Conservation (phyloP, 2,329 filamentous ascomycete species). For the Neurospora crassa region DNA sequence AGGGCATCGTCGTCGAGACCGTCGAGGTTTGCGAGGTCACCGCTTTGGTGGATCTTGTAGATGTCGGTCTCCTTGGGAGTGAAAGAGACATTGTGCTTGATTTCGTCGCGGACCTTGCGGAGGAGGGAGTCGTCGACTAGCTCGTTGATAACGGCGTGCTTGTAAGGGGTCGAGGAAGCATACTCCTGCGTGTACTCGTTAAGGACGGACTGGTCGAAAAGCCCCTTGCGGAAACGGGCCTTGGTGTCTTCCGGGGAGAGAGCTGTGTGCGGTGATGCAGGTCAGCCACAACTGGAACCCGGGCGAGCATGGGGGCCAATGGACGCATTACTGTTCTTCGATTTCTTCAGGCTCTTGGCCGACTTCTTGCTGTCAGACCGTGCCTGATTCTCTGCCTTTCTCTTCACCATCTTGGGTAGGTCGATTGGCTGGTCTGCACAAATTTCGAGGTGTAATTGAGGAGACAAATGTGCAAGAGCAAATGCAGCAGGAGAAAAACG, state of each 20-base stretch:
- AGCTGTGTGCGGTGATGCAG: constrained; percentile 23
- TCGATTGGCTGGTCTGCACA: constrained; percentile 14
- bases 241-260: constrained; percentile 40
- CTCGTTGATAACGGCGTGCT: constrained; percentile 79
- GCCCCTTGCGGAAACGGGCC: constrained; percentile 52
- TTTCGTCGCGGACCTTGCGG: constrained; percentile 78
- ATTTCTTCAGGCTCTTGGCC: constrained; percentile 38
- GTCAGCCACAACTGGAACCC: constrained; percentile 7
- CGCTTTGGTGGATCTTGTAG: constrained; percentile 98
- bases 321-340: constrained; percentile 32
- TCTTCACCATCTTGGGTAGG: constrained; percentile 39
- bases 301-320: neutral
- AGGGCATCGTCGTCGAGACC: constrained; percentile 82
- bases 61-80: constrained; percentile 99
- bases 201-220: constrained; percentile 53
- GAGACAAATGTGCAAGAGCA: neutral
- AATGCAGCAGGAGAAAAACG: neutral
- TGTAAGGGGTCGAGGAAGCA: constrained; percentile 62
- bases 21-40: constrained; percentile 92
- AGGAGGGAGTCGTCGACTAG: constrained; percentile 75
- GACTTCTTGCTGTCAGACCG: constrained; percentile 28
- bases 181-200: constrained; percentile 52
- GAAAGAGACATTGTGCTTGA: constrained; percentile 84
- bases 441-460: neutral
- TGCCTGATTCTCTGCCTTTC: constrained; percentile 43